Evolutionary conservation across 768 basidiomycete genomes (phyloP).

Genomic region (Mycena olivaceomarginata): DNA sequence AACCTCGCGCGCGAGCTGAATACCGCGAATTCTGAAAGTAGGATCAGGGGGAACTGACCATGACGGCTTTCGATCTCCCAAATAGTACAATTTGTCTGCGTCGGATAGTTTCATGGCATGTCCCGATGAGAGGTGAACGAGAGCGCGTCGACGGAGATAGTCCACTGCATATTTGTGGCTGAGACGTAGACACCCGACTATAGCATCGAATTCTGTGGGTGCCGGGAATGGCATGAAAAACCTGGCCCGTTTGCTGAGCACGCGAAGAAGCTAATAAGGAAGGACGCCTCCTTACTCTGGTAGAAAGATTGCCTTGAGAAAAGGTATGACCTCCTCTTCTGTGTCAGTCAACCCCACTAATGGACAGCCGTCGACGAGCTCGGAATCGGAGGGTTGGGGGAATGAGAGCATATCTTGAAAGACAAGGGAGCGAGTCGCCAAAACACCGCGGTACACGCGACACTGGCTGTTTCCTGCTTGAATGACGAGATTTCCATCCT

Average conservation of each 20-base stretch:
- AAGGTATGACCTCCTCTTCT: too few relatives aligned
- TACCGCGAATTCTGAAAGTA: not conserved
- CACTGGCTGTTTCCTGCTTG: too few relatives aligned
- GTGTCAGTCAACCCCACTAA: too few relatives aligned
- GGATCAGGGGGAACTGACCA: not conserved
- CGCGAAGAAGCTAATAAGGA: too few relatives aligned
- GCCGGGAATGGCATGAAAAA: slow-evolving; percentile 25
- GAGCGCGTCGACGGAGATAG: slow-evolving; percentile 8
- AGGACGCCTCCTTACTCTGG: too few relatives aligned
- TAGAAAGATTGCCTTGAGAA: too few relatives aligned
- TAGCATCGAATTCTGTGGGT: not conserved
- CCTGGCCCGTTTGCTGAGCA: not conserved
- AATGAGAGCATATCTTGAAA: too few relatives aligned
- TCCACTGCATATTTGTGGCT: slow-evolving; percentile 34
- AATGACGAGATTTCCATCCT: too few relatives aligned
- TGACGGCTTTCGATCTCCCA: not conserved
- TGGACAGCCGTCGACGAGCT: too few relatives aligned
- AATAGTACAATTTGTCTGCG: not conserved
- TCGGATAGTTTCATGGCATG: not conserved
- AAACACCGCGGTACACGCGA: too few relatives aligned
- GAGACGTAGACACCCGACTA: slow-evolving; percentile 29
- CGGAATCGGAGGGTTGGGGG: too few relatives aligned
- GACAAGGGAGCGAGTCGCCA: too few relatives aligned
- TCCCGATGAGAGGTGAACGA: slow-evolving; percentile 8
- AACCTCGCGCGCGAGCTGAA: slow-evolving; percentile 34